Conservation (phyloP, 163 green algal species). For the Coccomyxa subellipsoidea region DNA sequence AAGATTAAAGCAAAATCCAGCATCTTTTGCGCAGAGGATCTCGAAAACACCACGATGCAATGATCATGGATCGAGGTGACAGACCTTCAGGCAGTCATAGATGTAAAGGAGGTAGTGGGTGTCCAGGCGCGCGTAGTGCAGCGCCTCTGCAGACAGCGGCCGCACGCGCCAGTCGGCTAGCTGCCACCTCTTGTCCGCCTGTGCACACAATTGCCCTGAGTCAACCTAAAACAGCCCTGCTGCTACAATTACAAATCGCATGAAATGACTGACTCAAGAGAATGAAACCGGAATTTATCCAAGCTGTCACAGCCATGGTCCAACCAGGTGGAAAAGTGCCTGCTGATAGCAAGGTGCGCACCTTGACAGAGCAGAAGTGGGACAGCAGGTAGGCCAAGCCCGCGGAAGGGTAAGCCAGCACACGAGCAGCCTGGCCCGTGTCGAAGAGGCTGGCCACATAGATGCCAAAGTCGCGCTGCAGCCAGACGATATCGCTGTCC, state of each 20-base stretch:
- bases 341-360: too few relatives aligned
- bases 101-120: constrained; percentile 94
- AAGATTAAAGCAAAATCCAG: too few relatives aligned
- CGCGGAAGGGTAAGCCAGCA: constrained; percentile 60
- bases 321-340: too few relatives aligned
- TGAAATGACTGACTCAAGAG: too few relatives aligned
- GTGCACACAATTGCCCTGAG: too few relatives aligned
- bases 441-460: constrained; percentile 95
- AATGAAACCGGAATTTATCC: too few relatives aligned
- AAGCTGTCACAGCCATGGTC: too few relatives aligned
- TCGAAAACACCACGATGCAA: too few relatives aligned
- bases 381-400: constrained; percentile 81
- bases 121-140: constrained; percentile 86
- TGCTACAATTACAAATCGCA: too few relatives aligned
- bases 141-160: constrained; percentile 72
- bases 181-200: constrained; percentile 78
- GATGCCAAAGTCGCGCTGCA: constrained; percentile 91
- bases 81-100: constrained; percentile 68
- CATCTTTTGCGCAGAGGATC: too few relatives aligned
- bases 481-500: constrained; percentile 81
- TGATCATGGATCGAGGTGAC: neutral
- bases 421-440: constrained; percentile 81
- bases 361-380: constrained; percentile 66
- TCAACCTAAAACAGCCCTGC: too few relatives aligned
- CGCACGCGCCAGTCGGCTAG: constrained; percentile 90